phyloP scores from a whole-genome alignment of 164 flowering plant genomes.

The Litsea cubeba region DNA sequence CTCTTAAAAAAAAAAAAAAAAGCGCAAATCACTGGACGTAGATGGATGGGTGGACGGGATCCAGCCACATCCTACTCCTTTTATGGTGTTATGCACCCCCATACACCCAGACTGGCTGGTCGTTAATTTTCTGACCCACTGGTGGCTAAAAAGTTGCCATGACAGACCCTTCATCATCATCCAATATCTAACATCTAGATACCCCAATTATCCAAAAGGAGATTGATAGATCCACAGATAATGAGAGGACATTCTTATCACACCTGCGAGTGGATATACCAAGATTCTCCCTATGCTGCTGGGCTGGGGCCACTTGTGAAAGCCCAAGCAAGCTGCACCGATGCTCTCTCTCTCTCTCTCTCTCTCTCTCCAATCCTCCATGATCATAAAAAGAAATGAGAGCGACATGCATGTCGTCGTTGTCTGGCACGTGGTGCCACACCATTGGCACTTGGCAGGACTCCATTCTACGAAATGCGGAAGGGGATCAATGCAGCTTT shows the following conservation, averaged over 20 bases:
- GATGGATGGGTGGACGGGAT: neutral
- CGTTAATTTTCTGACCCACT: neutral
- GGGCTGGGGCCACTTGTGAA: constrained; percentile 8
- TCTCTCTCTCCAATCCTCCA: neutral
- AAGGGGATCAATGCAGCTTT: neutral
- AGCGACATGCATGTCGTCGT: neutral
- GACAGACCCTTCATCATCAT: neutral
- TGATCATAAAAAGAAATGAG: neutral
- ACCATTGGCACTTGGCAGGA: neutral
- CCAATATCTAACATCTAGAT: neutral
- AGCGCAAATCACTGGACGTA: no score
- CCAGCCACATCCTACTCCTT: constrained; percentile 1
- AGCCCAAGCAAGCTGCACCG: constrained; percentile 1
- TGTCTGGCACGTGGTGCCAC: neutral
- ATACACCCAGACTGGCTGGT: neutral
- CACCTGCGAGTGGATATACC: neutral
- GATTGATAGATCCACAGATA: neutral
- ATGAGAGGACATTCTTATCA: no score
- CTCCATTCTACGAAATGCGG: neutral
- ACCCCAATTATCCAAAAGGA: neutral
- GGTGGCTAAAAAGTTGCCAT: neutral
- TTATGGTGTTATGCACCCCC: neutral
- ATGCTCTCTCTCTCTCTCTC: neutral
- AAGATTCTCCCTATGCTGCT: neutral
- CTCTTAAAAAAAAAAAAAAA: no score